A percentile compares a stretch with the other conserved stretches of the same genome.
phyloP scores from a whole-genome alignment of 73 alveolate species.

The Tetrahymena borealis region DNA sequence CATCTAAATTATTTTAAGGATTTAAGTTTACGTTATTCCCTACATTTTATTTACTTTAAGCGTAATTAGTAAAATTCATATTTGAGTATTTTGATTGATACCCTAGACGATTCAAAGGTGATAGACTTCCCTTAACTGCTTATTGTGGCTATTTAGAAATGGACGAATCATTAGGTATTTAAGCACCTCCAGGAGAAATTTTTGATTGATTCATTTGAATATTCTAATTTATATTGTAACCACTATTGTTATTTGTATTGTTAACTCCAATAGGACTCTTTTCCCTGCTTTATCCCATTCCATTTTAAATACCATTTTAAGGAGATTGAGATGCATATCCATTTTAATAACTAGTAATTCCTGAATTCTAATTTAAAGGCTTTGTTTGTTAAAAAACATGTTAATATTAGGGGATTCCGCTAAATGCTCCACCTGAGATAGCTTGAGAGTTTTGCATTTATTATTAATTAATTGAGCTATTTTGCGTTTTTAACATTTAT shows the following conservation, averaged over 20 bases:
- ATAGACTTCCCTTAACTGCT: background rate
- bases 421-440: background rate
- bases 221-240: background rate
- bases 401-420: background rate
- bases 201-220: background rate
- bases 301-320: background rate
- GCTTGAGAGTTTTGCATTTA: background rate
- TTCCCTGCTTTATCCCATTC: background rate
- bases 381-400: background rate
- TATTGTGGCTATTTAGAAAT: background rate
- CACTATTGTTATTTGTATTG: background rate
- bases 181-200: background rate
- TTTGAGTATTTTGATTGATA: background rate
- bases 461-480: background rate
- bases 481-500: background rate
- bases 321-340: background rate
- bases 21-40: background rate
- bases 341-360: background rate
- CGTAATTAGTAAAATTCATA: background rate
- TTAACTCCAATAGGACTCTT: background rate
- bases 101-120: background rate
- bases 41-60: background rate
- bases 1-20: background rate
- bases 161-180: background rate
- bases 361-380: background rate